Percentiles rank a stretch among this genome's conserved stretches.
Evolutionary conservation across 768 basidiomycete genomes (phyloP).

Genomic region (Russula foetens): DNA sequence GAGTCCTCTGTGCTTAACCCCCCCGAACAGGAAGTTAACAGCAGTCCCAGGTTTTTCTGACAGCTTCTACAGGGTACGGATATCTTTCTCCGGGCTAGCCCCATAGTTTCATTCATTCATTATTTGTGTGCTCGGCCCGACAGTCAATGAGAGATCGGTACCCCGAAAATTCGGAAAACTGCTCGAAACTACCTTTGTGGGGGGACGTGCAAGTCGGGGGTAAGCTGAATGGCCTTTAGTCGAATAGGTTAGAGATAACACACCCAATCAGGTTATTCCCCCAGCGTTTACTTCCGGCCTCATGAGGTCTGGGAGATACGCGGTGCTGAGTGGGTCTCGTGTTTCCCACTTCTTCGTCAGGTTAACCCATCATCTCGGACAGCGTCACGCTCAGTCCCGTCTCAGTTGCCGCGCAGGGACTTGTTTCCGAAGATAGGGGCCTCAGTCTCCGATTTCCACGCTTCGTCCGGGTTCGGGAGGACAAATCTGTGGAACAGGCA

Average conservation of each 20-base stretch:
- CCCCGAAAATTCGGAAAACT: constrained; percentile 45
- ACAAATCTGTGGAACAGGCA: constrained; percentile 66
- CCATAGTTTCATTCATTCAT: neutral
- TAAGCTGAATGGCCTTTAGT: constrained; percentile 22
- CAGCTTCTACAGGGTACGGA: constrained; percentile 60
- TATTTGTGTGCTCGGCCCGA: neutral
- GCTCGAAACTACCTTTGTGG: constrained; percentile 46
- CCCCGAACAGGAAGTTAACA: neutral
- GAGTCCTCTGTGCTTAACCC: constrained; percentile 19
- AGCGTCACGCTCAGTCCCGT: constrained; percentile 82
- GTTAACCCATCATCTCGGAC: constrained; percentile 8
- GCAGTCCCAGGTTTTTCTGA: constrained; percentile 69
- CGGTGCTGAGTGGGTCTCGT: constrained; percentile 51
- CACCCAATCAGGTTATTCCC: constrained; percentile 42
- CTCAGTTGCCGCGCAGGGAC: constrained; percentile 66
- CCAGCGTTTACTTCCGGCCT: constrained; percentile 64
- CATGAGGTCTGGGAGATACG: constrained; percentile 86
- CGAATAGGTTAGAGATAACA: neutral
- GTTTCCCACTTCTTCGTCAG: neutral
- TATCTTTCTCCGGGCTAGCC: neutral
- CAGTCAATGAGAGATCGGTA: constrained; percentile 62
- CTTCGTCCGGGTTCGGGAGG: constrained; percentile 65
- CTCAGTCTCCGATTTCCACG: constrained; percentile 84
- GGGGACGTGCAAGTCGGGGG: constrained; percentile 58
- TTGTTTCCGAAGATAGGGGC: constrained; percentile 51